Percentiles rank a stretch among this genome's conserved stretches.
Conservation (phyloP, 1,284 basidiomycete species). For the Ceratobasidium sp. region DNA sequence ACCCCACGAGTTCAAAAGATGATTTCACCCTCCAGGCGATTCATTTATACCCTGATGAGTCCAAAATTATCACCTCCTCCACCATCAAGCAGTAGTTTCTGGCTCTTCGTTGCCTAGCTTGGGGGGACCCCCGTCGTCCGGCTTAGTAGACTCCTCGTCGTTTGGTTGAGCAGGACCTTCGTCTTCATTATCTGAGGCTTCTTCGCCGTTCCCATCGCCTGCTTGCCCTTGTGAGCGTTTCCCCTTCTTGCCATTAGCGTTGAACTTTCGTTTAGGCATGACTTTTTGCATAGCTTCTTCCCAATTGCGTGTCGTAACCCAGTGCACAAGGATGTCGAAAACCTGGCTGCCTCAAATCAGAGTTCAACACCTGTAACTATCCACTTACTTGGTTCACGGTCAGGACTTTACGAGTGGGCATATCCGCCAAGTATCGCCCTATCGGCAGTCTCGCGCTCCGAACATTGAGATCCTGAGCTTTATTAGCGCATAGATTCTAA, state of each 20-base stretch:
- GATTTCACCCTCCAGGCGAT: too few relatives aligned
- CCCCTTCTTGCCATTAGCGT: constrained; percentile 50
- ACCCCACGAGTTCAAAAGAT: too few relatives aligned
- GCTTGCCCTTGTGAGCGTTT: constrained; percentile 43
- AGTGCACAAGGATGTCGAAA: constrained; percentile 89
- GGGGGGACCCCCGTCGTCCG: not conserved
- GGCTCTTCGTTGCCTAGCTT: not conserved
- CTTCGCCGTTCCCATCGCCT: constrained; percentile 46
- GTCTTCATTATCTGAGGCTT: constrained; percentile 37
- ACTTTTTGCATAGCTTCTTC: constrained; percentile 80
- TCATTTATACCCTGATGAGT: too few relatives aligned
- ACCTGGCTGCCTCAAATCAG: constrained; percentile 52
- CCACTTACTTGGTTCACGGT: constrained; percentile 86
- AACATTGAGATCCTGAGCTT: constrained; percentile 76
- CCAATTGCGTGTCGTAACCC: constrained; percentile 85
- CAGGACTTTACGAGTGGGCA: constrained; percentile 88
- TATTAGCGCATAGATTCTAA: constrained; percentile 87
- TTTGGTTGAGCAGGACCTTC: not conserved
- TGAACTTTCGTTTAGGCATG: constrained; percentile 88
- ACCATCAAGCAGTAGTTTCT: not conserved
- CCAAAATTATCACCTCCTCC: too few relatives aligned
- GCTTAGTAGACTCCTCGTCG: not conserved
- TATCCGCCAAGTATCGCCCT: constrained; percentile 77
- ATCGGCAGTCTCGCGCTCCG: constrained; percentile 91
- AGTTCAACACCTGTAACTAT: not conserved